Evolutionary conservation across 108 stramenopile species (phyloP).

Genomic region (Cyclotella baltica): DNA sequence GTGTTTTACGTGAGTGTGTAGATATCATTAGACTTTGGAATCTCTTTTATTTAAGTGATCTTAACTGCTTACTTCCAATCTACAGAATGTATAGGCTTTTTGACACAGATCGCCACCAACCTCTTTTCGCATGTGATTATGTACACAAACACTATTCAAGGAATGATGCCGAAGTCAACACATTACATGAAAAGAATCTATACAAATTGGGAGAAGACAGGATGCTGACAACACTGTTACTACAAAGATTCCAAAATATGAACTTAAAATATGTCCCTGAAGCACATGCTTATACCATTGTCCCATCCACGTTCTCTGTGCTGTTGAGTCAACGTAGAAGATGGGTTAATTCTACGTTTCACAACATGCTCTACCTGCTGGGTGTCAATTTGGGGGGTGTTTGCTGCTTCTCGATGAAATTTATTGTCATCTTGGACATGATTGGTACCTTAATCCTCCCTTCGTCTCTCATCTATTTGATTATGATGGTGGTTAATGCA

Average conservation of each 20-base stretch:
- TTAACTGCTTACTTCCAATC: no score
- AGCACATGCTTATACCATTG: constrained; percentile 47
- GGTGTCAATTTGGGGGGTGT: constrained; percentile 42
- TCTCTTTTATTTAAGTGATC: no score
- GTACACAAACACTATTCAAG: constrained; percentile 37
- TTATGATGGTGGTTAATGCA: constrained; percentile 26
- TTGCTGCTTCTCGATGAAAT: constrained; percentile 51
- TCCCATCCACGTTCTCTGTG: constrained; percentile 42
- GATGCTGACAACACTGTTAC: constrained; percentile 49
- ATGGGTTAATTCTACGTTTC: constrained; percentile 57
- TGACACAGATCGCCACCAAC: constrained; percentile 36
- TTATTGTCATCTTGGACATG: constrained; percentile 40
- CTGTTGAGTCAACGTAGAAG: constrained; percentile 44
- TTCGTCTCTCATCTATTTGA: constrained; percentile 42
- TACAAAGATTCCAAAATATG: constrained; percentile 31
- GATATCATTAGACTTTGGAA: no score
- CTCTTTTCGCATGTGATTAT: constrained; percentile 42
- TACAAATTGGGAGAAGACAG: constrained; percentile 55
- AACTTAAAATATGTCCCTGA: constrained; percentile 41
- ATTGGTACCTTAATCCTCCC: constrained; percentile 54
- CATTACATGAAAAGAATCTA: constrained; percentile 55
- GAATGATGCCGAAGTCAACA: constrained; percentile 43
- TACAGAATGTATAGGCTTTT: constrained; percentile 60
- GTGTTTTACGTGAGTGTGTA: no score
- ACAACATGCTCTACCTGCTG: constrained; percentile 47